Conservation (phyloP, 495 filamentous ascomycete species). For the Penicillium verhagenii region DNA sequence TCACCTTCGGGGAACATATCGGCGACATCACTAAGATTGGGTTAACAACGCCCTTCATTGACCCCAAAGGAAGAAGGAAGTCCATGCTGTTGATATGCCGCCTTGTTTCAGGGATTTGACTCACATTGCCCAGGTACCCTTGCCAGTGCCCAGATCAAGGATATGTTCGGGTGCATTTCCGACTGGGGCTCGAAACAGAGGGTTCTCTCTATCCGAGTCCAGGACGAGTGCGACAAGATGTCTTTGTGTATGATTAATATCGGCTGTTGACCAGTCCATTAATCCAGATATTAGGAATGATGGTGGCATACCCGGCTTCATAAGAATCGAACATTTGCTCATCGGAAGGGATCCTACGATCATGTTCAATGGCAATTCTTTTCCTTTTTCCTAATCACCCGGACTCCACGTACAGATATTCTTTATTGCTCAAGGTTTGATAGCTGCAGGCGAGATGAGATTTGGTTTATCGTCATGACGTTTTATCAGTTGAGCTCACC, state of each 20-base stretch:
- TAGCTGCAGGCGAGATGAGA: no score
- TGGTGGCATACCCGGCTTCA: slow-evolving; percentile 6
- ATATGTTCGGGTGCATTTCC: background rate
- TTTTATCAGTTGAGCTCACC: no score
- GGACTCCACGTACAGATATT: background rate
- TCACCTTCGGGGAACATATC: background rate
- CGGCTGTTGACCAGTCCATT: background rate
- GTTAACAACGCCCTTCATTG: background rate
- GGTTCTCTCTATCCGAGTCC: slow-evolving; percentile 4
- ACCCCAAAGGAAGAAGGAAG: no score
- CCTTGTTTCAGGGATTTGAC: background rate
- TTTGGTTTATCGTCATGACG: no score
- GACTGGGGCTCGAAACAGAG: slow-evolving; percentile 12
- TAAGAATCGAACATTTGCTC: slow-evolving; percentile 27
- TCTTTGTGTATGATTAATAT: background rate
- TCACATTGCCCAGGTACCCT: slow-evolving; percentile 15
- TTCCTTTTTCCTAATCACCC: background rate
- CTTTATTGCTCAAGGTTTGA: slow-evolving; percentile 3
- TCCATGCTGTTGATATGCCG: background rate
- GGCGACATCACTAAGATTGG: background rate
- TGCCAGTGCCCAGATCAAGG: slow-evolving; percentile 12
- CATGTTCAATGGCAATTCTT: background rate
- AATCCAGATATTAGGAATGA: no score
- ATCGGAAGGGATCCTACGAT: slow-evolving; percentile 16
- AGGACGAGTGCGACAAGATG: slow-evolving; percentile 9